phyloP scores from a whole-genome alignment of 257 asterid genomes.

The Voacanga thouarsii region DNA sequence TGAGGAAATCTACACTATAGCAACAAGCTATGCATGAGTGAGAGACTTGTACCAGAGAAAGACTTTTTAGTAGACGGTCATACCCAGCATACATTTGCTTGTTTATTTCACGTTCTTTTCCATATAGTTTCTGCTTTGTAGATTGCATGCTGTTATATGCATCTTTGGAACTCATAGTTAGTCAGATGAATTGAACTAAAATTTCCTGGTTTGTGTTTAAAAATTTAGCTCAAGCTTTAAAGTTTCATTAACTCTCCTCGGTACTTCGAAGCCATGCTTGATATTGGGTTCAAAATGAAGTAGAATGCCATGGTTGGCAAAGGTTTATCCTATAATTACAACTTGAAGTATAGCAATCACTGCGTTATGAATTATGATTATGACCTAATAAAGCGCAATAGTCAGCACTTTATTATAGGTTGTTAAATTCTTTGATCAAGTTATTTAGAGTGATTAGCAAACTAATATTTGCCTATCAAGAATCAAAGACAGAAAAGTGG shows the following conservation, averaged over 20 bases:
- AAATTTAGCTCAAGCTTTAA: neutral
- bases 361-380: too few relatives aligned
- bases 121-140: neutral
- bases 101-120: neutral
- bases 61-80: neutral
- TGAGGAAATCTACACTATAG: conserved; percentile 19
- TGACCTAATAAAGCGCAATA: too few relatives aligned
- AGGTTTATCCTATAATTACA: neutral
- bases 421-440: neutral
- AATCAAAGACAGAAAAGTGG: too few relatives aligned
- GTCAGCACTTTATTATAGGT: too few relatives aligned
- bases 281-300: neutral
- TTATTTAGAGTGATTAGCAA: neutral
- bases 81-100: neutral
- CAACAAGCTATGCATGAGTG: neutral
- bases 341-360: neutral
- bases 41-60: neutral
- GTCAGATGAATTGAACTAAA: neutral
- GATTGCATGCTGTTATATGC: neutral
- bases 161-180: neutral
- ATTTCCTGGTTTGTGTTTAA: neutral
- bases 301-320: neutral
- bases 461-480: too few relatives aligned
- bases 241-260: neutral
- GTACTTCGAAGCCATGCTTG: neutral